These are phyloP conservation scores for Penicillium sp. DNA, from an alignment of 2,329 filamentous ascomycete species.

Conservation along the genomic window DNA sequence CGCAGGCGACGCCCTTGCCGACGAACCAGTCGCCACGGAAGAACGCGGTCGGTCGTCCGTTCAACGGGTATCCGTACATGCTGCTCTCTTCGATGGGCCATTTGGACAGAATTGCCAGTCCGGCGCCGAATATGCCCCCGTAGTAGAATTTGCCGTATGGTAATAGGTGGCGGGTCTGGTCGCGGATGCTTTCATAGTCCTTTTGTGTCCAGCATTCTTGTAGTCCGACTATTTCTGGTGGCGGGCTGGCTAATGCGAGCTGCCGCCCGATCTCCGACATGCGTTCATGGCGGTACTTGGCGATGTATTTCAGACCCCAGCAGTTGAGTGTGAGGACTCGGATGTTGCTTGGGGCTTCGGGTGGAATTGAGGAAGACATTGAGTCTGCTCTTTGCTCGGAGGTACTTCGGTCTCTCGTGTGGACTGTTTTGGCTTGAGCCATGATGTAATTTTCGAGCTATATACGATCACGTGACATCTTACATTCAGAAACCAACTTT, in stretches of 20 bases:
- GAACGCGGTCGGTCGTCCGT: constrained; percentile 90
- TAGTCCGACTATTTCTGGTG: constrained; percentile 84
- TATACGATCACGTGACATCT: constrained; percentile 7
- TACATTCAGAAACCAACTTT: not conserved
- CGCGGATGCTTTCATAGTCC: constrained; percentile 78
- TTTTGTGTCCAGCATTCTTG: constrained; percentile 93
- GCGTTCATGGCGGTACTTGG: constrained; percentile 74
- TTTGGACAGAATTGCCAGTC: constrained; percentile 82
- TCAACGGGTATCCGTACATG: constrained; percentile 87
- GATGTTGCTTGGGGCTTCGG: constrained; percentile 58
- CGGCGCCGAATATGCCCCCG: constrained; percentile 84
- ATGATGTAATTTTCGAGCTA: constrained; percentile 1
- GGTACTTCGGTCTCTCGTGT: not conserved
- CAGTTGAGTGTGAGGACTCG: constrained; percentile 89
- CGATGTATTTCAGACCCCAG: constrained; percentile 91
- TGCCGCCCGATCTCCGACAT: constrained; percentile 81
- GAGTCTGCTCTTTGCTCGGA: not conserved
- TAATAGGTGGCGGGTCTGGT: constrained; percentile 70
- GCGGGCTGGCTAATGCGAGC: constrained; percentile 67
- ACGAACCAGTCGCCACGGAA: constrained; percentile 96
- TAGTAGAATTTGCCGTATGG: constrained; percentile 94
- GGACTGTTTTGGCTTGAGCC: not conserved
- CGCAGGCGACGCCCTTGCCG: constrained; percentile 88
- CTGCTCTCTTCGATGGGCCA: constrained; percentile 90
- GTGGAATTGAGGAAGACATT: constrained; percentile 20